Conservation (phyloP, 2,329 filamentous ascomycete genomes). For the Pseudocercospora eumusae region DNA sequence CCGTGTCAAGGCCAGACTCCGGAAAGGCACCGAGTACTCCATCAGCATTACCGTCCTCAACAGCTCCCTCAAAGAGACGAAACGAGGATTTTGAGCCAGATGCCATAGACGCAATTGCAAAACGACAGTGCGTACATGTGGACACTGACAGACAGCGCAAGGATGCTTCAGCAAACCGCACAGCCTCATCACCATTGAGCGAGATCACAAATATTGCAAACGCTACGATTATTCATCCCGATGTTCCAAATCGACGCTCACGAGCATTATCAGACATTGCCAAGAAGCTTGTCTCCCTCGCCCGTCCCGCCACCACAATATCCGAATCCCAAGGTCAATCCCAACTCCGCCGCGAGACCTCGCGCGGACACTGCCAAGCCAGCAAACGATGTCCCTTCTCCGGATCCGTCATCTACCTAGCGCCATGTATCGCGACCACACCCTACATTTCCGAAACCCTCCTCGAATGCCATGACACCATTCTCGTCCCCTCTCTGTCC, state of each 20-base stretch:
- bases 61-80: conserved; percentile 6
- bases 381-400: conserved; percentile 28
- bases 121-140: conserved; percentile 7
- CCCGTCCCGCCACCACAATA: neutral
- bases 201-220: conserved; percentile 26
- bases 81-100: neutral
- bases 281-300: conserved; percentile 13
- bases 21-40: neutral
- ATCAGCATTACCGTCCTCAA: neutral
- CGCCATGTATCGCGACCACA: conserved; percentile 35
- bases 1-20: neutral
- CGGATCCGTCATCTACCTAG: conserved; percentile 31
- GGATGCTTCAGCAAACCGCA: neutral
- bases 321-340: conserved; percentile 8
- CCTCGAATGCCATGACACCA: conserved; percentile 28
- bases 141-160: neutral
- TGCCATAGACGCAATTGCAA: conserved; percentile 2
- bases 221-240: neutral
- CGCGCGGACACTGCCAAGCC: conserved; percentile 12
- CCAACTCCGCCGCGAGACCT: conserved; percentile 10
- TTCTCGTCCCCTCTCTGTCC: conserved; percentile 16
- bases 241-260: conserved; percentile 3
- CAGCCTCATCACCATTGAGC: conserved; percentile 17
- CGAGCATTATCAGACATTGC: conserved; percentile 12
- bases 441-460: conserved; percentile 37